These are phyloP conservation scores for Arthroderma uncinatum DNA, from an alignment of 2,329 filamentous ascomycete species.

Conservation along the genomic window DNA sequence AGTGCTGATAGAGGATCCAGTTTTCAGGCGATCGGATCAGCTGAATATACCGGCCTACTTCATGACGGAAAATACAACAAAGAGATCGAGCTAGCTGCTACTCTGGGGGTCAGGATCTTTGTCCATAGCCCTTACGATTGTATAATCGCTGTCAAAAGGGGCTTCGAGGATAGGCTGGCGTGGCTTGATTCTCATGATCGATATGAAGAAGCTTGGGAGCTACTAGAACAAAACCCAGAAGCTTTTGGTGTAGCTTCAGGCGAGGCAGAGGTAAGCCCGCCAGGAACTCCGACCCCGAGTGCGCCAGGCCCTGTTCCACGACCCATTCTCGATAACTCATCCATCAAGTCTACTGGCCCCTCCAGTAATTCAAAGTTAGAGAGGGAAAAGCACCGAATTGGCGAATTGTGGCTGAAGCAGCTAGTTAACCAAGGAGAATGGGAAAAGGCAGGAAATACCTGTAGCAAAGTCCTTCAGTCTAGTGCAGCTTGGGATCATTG, in stretches of 20 bases:
- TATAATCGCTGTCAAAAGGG: slow-evolving; percentile 78
- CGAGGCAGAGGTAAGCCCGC: slow-evolving; percentile 27
- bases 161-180: slow-evolving; percentile 69
- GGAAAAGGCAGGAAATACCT: slow-evolving; percentile 65
- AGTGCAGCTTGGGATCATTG: slow-evolving; percentile 86
- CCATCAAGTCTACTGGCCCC: background rate
- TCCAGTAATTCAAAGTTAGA: slow-evolving; percentile 53
- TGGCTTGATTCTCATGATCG: slow-evolving; percentile 76
- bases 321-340: background rate
- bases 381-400: slow-evolving; percentile 80
- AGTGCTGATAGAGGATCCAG: slow-evolving; percentile 48
- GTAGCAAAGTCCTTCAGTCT: slow-evolving; percentile 69
- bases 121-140: slow-evolving; percentile 96
- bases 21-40: slow-evolving; percentile 41
- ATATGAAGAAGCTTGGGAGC: slow-evolving; percentile 77
- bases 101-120: slow-evolving; percentile 66
- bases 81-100: slow-evolving; percentile 38
- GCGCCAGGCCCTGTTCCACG: slow-evolving; percentile 49
- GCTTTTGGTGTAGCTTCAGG: slow-evolving; percentile 26
- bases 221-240: slow-evolving; percentile 81
- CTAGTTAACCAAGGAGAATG: slow-evolving; percentile 66
- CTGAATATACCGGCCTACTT: slow-evolving; percentile 44
- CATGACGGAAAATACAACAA: slow-evolving; percentile 27
- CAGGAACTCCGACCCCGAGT: slow-evolving; percentile 29
- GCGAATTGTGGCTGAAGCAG: slow-evolving; percentile 86